These are phyloP conservation scores for Lablab purpureus DNA, from an alignment of 306 rosid genomes.

Conservation along the genomic window DNA sequence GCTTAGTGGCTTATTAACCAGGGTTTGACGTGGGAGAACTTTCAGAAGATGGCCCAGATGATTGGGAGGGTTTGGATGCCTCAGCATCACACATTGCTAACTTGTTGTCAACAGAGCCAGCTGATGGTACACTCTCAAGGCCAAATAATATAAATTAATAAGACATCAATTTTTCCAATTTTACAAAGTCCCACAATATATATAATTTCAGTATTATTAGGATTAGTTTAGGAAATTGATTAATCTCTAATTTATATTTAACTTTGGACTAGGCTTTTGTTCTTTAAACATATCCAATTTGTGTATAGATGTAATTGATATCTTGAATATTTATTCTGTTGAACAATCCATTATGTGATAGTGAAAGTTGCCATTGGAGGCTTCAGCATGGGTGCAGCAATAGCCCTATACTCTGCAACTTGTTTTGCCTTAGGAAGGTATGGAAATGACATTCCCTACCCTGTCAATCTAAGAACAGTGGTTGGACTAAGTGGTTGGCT, in stretches of 20 bases:
- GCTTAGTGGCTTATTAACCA: slow-evolving; percentile 45
- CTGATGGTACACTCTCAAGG: slow-evolving; percentile 72
- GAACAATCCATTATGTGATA: slow-evolving; percentile 52
- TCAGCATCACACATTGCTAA: slow-evolving; percentile 94
- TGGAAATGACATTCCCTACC: slow-evolving; percentile 82
- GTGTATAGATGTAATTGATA: neutral
- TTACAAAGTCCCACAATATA: neutral
- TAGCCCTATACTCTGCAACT: slow-evolving; percentile 94
- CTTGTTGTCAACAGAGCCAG: slow-evolving; percentile 93
- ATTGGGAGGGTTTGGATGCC: slow-evolving; percentile 98
- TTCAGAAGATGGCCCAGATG: slow-evolving; percentile 92
- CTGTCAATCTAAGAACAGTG: slow-evolving; percentile 80
- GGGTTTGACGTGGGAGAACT: slow-evolving; percentile 99
- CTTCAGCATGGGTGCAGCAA: slow-evolving; percentile 99
- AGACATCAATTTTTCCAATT: slow-evolving; percentile 8
- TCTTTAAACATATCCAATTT: slow-evolving; percentile 1
- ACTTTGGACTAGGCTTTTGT: neutral
- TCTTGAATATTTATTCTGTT: slow-evolving; percentile 27
- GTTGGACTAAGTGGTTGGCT: slow-evolving; percentile 99
- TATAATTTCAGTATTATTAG: slow-evolving; percentile 2
- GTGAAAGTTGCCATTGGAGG: slow-evolving; percentile 99
- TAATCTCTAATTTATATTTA: neutral
- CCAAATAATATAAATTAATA: slow-evolving; percentile 21
- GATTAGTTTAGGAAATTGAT: neutral
- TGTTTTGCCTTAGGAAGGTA: slow-evolving; percentile 90